phyloP scores from a whole-genome alignment of 1,284 basidiomycete species.

The Amylostereum chailletii region DNA sequence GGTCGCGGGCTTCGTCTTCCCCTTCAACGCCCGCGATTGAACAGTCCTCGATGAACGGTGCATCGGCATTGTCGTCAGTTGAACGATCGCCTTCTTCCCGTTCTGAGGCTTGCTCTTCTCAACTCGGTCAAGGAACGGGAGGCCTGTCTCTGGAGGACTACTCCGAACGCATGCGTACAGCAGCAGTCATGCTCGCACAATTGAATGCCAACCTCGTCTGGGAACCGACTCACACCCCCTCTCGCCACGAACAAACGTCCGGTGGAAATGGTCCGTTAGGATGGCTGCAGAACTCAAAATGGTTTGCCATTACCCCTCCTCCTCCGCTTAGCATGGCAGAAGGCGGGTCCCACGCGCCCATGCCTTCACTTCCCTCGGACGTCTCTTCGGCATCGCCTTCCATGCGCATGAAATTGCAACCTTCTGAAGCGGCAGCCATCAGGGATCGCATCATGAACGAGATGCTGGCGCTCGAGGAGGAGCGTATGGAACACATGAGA shows the following conservation, averaged over 20 bases:
- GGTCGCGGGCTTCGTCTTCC: constrained; percentile 62
- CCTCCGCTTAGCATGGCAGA: constrained; percentile 6
- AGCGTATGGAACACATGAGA: constrained; percentile 92
- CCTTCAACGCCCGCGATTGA: constrained; percentile 36
- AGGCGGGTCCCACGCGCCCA: no score
- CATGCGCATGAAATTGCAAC: constrained; percentile 58
- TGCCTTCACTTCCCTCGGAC: no score
- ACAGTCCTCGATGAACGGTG: constrained; percentile 9
- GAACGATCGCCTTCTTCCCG: constrained; percentile 6
- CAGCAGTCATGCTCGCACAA: constrained; percentile 97
- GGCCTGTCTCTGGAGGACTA: constrained; percentile 84
- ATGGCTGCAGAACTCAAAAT: constrained; percentile 62
- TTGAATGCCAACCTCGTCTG: constrained; percentile 78
- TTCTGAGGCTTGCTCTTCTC: background rate
- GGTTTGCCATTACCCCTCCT: constrained; percentile 34
- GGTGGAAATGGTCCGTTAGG: constrained; percentile 29
- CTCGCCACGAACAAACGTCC: constrained; percentile 19
- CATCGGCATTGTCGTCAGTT: background rate
- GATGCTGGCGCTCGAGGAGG: constrained; percentile 95
- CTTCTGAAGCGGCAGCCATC: constrained; percentile 82
- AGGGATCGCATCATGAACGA: constrained; percentile 97
- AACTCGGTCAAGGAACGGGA: background rate
- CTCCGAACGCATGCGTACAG: constrained; percentile 95
- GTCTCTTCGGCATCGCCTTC: no score
- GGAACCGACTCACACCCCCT: constrained; percentile 32